Evolutionary conservation across 2,329 filamentous ascomycete genomes (phyloP), one percentile per base, ranked within the genome.

Genomic region (Orbilia quercus): DNA sequence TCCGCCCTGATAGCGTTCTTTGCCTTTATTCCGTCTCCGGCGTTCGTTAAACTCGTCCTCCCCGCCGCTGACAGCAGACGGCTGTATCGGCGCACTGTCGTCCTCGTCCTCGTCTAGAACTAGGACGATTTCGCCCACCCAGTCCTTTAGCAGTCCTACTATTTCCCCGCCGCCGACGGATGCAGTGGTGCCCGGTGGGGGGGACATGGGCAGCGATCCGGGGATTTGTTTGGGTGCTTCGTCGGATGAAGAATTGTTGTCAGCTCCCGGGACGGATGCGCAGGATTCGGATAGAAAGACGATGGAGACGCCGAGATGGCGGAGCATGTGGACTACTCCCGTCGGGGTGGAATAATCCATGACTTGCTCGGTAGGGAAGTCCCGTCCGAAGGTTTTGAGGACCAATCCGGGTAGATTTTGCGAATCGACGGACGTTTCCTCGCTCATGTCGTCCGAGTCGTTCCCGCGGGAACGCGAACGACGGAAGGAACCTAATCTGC

Each of bases 261-360:
- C 67, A 5, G 31, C 12, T 7, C 47, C 51, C 2, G 65, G 65
- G 5, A 65, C 45, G 2, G 67, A 72, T 18, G 67, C 67, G 47
- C 67, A 72, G 5, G 67, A 72, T 60, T 72, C 67, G 44, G 67
- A 72, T 4, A 72, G 59, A 45, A 72, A 72, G 38, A 72, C 67
- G 44, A 72, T 25, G 7, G 67, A 53, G 18, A 72, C 67, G 20
- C 67, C 67, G 1, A 72, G 47, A 16, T 60, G 53, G 7, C 67
- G 59, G 20, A 72, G 53, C 67, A 72, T 72, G 58, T 72, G 67
- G 7, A 72, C 67, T 2, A 72, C 67, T 7, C 67, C 67, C 20
- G 51, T 72, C 0, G 67, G 67, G 6, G 67, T 72, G 7, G 67
- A 72, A 18, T 72, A 72, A 23, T 72, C 59, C 67, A 72, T 72